Percentiles rank a stretch among this genome's conserved stretches.
Conservation (phyloP, 2,329 filamentous ascomycete genomes). For the Pseudogymnoascus sp. region DNA sequence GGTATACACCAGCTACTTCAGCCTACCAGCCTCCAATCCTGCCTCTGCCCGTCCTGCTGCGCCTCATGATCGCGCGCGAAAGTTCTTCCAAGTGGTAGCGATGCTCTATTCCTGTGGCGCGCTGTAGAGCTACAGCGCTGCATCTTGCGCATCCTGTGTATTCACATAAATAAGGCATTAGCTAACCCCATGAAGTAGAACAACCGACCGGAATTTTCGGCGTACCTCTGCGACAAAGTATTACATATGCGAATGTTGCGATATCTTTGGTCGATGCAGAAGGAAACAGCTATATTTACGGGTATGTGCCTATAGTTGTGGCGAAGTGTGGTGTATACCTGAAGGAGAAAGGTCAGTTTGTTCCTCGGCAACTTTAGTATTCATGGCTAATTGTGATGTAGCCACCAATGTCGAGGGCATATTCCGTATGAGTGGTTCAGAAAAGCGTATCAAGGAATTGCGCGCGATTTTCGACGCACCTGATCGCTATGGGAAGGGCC, state of each 20-base stretch:
- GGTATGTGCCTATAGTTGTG: conserved; percentile 96
- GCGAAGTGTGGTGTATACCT: conserved; percentile 96
- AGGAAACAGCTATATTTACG: conserved; percentile 94
- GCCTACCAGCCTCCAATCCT: neutral
- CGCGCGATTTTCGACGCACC: conserved; percentile 89
- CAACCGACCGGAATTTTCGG: conserved; percentile 77
- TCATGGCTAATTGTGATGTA: conserved; percentile 33
- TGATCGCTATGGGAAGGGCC: conserved; percentile 88
- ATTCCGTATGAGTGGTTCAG: conserved; percentile 89
- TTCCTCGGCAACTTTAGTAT: neutral
- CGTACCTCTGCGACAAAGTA: conserved; percentile 85
- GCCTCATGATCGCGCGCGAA: neutral
- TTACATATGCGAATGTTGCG: conserved; percentile 94
- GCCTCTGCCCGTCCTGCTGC: neutral
- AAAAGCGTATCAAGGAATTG: conserved; percentile 96
- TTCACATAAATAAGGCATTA: neutral
- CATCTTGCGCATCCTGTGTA: neutral
- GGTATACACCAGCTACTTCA: conserved; percentile 36
- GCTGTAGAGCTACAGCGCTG: neutral
- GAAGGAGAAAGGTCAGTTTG: conserved; percentile 83
- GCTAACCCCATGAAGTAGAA: conserved; percentile 17
- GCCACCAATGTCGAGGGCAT: conserved; percentile 94
- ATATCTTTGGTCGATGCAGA: conserved; percentile 92
- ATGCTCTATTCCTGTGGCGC: neutral
- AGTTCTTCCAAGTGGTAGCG: neutral